Evolutionary conservation across 2,329 filamentous ascomycete genomes (phyloP).

Genomic region (Trichoderma gracile): DNA sequence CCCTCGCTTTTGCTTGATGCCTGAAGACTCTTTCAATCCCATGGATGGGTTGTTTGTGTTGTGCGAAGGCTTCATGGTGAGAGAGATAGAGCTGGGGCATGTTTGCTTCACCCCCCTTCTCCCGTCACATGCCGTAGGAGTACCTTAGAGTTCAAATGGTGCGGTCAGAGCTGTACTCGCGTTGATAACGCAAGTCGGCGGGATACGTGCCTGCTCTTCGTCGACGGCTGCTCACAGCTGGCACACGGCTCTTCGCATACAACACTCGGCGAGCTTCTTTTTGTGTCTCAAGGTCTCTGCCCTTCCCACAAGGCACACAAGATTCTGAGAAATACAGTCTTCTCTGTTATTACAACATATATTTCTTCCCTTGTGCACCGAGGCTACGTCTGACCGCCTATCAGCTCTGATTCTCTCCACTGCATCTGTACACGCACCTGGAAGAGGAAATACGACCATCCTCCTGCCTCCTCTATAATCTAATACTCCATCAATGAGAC

Average conservation of each 20-base stretch:
- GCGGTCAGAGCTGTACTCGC: background rate
- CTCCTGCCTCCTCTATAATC: too few relatives aligned
- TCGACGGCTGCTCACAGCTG: slow-evolving; percentile 15
- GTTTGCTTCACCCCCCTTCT: background rate
- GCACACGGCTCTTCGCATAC: background rate
- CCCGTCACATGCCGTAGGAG: too few relatives aligned
- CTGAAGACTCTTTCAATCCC: too few relatives aligned
- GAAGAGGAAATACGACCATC: too few relatives aligned
- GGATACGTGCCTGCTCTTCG: background rate
- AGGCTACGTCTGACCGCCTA: too few relatives aligned
- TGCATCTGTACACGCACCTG: background rate
- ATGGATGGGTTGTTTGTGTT: too few relatives aligned
- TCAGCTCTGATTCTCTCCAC: background rate
- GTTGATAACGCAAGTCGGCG: too few relatives aligned
- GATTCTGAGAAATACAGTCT: background rate
- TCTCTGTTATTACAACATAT: background rate
- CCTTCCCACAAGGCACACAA: background rate
- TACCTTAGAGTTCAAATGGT: background rate
- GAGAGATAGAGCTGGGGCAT: background rate
- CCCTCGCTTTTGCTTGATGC: too few relatives aligned
- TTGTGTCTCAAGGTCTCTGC: background rate
- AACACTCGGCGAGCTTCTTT: background rate
- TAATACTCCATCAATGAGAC: background rate
- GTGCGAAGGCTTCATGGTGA: too few relatives aligned
- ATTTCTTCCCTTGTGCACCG: background rate